A percentile compares a stretch with the other conserved stretches of the same genome.
These are phyloP conservation scores for Alternaria ethzedia DNA, from an alignment of 2,329 filamentous ascomycete species.

Conservation along the genomic window DNA sequence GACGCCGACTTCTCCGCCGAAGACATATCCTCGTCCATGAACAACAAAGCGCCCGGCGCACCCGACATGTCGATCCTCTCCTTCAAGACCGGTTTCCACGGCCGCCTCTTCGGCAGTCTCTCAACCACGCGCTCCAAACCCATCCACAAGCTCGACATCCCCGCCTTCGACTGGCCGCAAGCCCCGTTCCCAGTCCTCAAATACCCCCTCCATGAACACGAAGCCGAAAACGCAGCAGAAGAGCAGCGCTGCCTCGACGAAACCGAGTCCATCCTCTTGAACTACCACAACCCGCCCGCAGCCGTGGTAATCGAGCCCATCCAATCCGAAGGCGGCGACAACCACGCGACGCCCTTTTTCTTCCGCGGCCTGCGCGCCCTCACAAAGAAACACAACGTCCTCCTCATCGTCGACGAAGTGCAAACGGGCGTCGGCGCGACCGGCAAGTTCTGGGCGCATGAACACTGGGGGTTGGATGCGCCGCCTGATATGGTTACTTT, in stretches of 20 bases:
- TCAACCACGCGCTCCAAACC: conserved; percentile 91
- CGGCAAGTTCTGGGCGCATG: conserved; percentile 95
- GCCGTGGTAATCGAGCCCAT: conserved; percentile 89
- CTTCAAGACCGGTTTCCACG: conserved; percentile 89
- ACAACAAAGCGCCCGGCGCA: conserved; percentile 79
- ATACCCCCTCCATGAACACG: conserved; percentile 84
- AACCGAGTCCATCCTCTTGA: conserved; percentile 80
- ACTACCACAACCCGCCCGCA: conserved; percentile 78
- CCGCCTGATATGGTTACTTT: conserved; percentile 95
- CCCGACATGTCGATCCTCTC: conserved; percentile 84
- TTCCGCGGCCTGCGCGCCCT: conserved; percentile 83
- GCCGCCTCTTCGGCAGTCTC: conserved; percentile 84
- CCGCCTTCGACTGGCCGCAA: conserved; percentile 93
- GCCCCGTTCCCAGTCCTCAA: conserved; percentile 84
- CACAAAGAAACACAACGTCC: conserved; percentile 76
- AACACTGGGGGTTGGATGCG: conserved; percentile 83
- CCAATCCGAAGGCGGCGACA: conserved; percentile 93
- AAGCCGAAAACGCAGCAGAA: conserved; percentile 78
- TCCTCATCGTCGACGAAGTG: conserved; percentile 92
- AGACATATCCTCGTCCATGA: conserved; percentile 78
- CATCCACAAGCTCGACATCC: conserved; percentile 94
- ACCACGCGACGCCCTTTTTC: conserved; percentile 87
- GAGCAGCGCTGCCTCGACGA: conserved; percentile 83
- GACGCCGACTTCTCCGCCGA: conserved; percentile 79
- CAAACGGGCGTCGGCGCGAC: conserved; percentile 93